Evolutionary conservation across 495 filamentous ascomycete genomes (phyloP), one percentile per base, ranked within the genome.

Genomic region (Trichocladium uniseriatum): DNA sequence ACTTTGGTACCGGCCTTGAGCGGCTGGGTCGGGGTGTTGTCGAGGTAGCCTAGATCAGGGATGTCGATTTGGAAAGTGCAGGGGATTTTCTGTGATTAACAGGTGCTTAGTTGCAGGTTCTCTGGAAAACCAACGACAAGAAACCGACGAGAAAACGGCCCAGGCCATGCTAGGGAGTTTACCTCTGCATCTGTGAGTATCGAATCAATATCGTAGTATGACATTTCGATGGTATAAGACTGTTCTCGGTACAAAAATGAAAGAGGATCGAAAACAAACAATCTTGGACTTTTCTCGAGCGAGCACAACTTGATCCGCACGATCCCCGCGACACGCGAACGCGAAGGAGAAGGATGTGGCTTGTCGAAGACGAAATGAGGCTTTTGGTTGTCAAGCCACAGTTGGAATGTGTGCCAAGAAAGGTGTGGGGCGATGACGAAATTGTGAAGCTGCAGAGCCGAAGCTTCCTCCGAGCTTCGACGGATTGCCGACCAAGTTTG

Each of bases 101-200:
- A 34, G 28, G 49, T 41, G 13, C 6, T 53, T 31, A 48, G 45
- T 48, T 37, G 34, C 24, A 29, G 40, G 41, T 11, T 24, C 28
- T 36, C 32, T 16, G 37, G 19, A 22, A 22, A 38, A n/a, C n/a
- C n/a, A n/a, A n/a, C n/a, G n/a, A n/a, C n/a, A n/a, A n/a, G n/a
- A n/a, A n/a, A n/a, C n/a, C n/a, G n/a, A n/a, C n/a, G n/a, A n/a
- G n/a, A n/a, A 49, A 24, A 41, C 37, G 19, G 53, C 18, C 10
- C 31, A 21, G 7, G n/a, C n/a, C n/a, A n/a, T n/a, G n/a, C 8
- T 27, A 8, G 24, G 24, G 48, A 34, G 55, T 55, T 39, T 74
- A 86, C 88, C 73, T 94, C 88, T 24, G 87, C 84, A 62, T 95
- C 90, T 1, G 92, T 97, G 41, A 97, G 72, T 52, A 97, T 95